Percentiles rank a stretch among this genome's conserved stretches.
phyloP scores from a whole-genome alignment of 306 rosid species.

The Potentilla sterilis region DNA sequence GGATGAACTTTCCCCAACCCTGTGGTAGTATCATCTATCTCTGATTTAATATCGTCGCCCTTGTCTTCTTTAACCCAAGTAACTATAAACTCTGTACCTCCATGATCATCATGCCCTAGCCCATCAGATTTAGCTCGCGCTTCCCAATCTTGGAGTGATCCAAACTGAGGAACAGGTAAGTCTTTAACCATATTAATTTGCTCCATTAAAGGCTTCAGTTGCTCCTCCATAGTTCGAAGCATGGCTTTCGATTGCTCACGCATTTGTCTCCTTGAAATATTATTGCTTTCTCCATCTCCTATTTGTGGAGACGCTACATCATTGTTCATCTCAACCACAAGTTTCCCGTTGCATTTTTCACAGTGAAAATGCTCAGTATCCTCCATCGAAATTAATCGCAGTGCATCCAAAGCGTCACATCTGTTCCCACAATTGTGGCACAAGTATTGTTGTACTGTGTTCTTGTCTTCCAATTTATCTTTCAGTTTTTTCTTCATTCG shows the following conservation, averaged over 20 bases:
- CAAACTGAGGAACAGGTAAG: constrained; percentile 82
- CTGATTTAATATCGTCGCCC: constrained; percentile 64
- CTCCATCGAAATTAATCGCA: constrained; percentile 71
- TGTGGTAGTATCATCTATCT: constrained; percentile 33
- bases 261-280: constrained; percentile 59
- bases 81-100: constrained; percentile 88
- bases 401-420: constrained; percentile 87
- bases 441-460: constrained; percentile 83
- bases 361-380: constrained; percentile 69
- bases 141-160: constrained; percentile 94
- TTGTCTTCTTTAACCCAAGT: constrained; percentile 61
- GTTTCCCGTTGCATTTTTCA: constrained; percentile 77
- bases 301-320: constrained; percentile 72
- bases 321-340: constrained; percentile 67
- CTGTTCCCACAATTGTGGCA: constrained; percentile 81
- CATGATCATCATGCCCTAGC: constrained; percentile 60
- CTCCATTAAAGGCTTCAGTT: constrained; percentile 85
- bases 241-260: constrained; percentile 80
- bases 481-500: constrained; percentile 93
- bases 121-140: constrained; percentile 71
- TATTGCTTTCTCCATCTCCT: constrained; percentile 85
- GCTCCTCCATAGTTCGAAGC: constrained; percentile 91
- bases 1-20: constrained; percentile 58
- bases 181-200: constrained; percentile 83
- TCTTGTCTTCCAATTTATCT: constrained; percentile 94